phyloP scores from a whole-genome alignment of 257 asterid species.

The Gardenia jasminoides region DNA sequence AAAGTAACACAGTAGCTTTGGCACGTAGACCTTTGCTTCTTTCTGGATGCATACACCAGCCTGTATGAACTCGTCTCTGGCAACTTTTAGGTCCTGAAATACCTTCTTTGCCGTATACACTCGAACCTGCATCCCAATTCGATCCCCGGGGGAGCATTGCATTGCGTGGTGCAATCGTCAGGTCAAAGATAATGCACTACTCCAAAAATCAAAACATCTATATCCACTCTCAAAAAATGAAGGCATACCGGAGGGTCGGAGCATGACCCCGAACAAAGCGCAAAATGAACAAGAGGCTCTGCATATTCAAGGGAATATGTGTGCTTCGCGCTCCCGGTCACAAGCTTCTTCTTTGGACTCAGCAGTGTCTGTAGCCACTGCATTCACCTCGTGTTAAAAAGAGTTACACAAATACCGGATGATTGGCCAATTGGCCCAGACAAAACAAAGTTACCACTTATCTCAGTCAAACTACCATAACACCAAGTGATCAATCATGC shows the following conservation, averaged over 20 bases:
- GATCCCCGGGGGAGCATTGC: background rate
- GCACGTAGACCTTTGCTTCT: constrained; percentile 64
- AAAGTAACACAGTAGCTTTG: constrained; percentile 54
- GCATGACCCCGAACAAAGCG: constrained; percentile 74
- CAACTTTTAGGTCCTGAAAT: constrained; percentile 65
- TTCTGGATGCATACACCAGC: constrained; percentile 54
- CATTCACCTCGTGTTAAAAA: constrained; percentile 24
- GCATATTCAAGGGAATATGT: constrained; percentile 72
- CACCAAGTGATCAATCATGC: background rate
- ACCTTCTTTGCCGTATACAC: constrained; percentile 56
- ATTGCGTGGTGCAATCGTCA: background rate
- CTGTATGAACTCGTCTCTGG: constrained; percentile 71
- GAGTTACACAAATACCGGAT: constrained; percentile 5
- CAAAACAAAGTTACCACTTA: background rate
- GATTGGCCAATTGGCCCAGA: background rate
- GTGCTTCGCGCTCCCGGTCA: constrained; percentile 48
- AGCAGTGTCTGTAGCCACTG: constrained; percentile 84
- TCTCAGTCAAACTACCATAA: background rate
- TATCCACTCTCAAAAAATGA: background rate
- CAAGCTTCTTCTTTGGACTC: constrained; percentile 72
- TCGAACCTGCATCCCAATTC: constrained; percentile 71
- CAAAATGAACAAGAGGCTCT: constrained; percentile 88
- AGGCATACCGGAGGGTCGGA: constrained; percentile 74
- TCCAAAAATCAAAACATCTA: background rate
- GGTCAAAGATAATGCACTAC: background rate